Percentiles rank a stretch among this genome's conserved stretches.
These are phyloP conservation scores for Rhodotorula kratochvilovae DNA, from an alignment of 768 basidiomycete genomes.

Conservation along the genomic window DNA sequence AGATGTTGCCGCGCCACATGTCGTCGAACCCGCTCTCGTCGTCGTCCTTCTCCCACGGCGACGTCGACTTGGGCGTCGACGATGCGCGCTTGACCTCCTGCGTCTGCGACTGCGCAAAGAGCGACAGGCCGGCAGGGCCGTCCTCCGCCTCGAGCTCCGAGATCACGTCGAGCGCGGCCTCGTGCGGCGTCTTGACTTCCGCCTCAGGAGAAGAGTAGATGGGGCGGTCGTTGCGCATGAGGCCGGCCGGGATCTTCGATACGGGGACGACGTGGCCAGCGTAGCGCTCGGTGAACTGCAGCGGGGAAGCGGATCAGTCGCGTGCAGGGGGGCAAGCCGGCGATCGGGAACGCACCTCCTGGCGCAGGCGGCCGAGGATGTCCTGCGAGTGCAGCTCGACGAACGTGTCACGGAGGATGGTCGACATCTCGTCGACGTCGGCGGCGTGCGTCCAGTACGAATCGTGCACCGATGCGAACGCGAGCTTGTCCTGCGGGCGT, in stretches of 20 bases:
- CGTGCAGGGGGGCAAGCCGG: too few relatives aligned
- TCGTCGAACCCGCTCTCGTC: conserved; percentile 19
- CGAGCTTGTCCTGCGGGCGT: conserved; percentile 54
- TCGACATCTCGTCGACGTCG: conserved; percentile 80
- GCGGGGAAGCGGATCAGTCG: background rate
- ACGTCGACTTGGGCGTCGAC: background rate
- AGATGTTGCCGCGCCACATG: background rate
- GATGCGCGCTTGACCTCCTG: conserved; percentile 18
- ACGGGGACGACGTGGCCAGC: conserved; percentile 52
- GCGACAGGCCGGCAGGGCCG: conserved; percentile 23
- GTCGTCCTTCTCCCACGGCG: background rate
- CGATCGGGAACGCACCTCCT: conserved; percentile 59
- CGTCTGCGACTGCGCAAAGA: conserved; percentile 23
- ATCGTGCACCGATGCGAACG: conserved; percentile 95
- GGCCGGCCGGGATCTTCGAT: conserved; percentile 36
- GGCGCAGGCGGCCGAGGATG: conserved; percentile 65
- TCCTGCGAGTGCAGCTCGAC: conserved; percentile 85
- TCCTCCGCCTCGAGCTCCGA: conserved; percentile 39
- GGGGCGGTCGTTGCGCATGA: background rate
- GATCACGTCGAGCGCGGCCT: conserved; percentile 7
- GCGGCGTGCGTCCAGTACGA: conserved; percentile 98
- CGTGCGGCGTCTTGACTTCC: background rate
- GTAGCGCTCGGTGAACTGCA: conserved; percentile 71
- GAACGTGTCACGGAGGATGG: conserved; percentile 85
- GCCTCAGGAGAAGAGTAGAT: background rate